phyloP scores from a whole-genome alignment of 306 rosid genomes.

The Vigna mungo region DNA sequence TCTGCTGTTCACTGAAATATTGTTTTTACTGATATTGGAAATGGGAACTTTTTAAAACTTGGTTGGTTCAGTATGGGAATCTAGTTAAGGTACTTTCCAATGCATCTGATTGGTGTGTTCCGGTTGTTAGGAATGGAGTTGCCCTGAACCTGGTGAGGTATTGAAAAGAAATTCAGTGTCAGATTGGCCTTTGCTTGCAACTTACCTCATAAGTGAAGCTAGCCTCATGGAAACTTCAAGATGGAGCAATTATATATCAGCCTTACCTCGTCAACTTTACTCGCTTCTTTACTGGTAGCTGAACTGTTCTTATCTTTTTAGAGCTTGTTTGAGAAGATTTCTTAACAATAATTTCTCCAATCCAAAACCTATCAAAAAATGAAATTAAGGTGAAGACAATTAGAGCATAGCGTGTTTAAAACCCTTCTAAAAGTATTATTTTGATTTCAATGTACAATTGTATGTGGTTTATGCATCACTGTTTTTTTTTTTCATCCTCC shows the following conservation, averaged over 20 bases:
- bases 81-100: not conserved
- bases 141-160: conserved; percentile 73
- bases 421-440: conserved; percentile 2
- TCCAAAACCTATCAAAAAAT: conserved; percentile 12
- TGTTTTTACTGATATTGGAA: no score
- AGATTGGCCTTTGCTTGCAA: conserved; percentile 96
- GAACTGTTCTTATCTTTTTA: conserved; percentile 27
- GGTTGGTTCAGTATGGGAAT: no score
- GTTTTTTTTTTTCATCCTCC: not conserved
- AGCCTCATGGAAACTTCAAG: conserved; percentile 79
- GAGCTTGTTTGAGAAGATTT: conserved; percentile 30
- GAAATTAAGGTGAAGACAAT: conserved; percentile 10
- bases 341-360: not conserved
- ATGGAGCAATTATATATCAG: conserved; percentile 91
- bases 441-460: not conserved
- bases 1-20: no score
- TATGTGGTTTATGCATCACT: not conserved
- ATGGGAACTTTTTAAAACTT: no score
- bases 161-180: conserved; percentile 78
- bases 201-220: conserved; percentile 94
- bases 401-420: conserved; percentile 19
- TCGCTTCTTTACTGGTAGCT: conserved; percentile 90
- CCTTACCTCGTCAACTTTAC: conserved; percentile 93
- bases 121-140: conserved; percentile 76
- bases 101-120: conserved; percentile 33